These are phyloP conservation scores for Diaporthe australafricana DNA, from an alignment of 2,329 filamentous ascomycete species.

Conservation along the genomic window DNA sequence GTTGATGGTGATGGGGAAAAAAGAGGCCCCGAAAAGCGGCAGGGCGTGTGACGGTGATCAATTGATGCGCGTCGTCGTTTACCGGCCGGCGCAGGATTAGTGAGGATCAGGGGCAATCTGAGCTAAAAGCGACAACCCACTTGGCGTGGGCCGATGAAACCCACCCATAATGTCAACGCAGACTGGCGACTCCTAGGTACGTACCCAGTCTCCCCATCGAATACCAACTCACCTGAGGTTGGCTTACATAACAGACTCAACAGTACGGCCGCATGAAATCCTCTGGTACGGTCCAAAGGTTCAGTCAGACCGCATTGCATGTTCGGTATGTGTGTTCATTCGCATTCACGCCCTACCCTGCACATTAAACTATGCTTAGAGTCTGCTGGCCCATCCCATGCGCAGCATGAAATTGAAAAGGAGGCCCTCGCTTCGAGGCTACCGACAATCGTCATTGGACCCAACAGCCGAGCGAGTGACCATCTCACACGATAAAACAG, in stretches of 20 bases:
- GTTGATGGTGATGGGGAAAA: neutral
- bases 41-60: constrained; percentile 18
- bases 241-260: neutral
- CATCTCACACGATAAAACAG: neutral
- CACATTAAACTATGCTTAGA: neutral
- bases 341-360: neutral
- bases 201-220: neutral
- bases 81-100: constrained; percentile 2
- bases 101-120: constrained; percentile 6
- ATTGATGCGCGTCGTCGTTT: neutral
- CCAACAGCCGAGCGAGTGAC: neutral
- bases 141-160: constrained; percentile 23
- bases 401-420: neutral
- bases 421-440: too few species aligned
- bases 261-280: neutral
- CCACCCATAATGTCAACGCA: constrained; percentile 3
- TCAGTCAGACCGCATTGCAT: too few species aligned
- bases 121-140: neutral
- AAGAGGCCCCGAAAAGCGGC: neutral
- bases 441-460: neutral
- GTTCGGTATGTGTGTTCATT: neutral
- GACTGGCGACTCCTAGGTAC: too few species aligned
- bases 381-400: neutral
- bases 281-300: too few species aligned
- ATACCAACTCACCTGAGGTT: neutral